A percentile compares a stretch with the other conserved stretches of the same genome.
phyloP scores from a whole-genome alignment of 192 early-diverging fungal genomes.

The Backusella liffmaniae region DNA sequence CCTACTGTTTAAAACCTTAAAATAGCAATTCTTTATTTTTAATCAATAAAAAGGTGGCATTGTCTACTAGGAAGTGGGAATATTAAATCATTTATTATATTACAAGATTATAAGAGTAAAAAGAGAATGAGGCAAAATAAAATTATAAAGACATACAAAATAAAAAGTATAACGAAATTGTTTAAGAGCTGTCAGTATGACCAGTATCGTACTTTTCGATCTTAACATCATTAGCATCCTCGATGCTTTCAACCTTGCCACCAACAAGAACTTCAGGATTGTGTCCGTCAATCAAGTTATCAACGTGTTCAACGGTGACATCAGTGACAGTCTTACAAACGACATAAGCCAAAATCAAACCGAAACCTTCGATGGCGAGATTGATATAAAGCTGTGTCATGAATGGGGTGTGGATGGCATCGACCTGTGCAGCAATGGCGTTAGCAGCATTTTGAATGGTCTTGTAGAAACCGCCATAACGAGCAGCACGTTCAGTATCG shows the following conservation, averaged over 20 bases:
- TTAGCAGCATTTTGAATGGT: conserved; percentile 79
- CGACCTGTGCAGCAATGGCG: conserved; percentile 71
- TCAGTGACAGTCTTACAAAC: conserved; percentile 27
- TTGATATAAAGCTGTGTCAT: conserved; percentile 42
- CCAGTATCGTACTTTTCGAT: conserved; percentile 1
- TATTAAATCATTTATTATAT: conserved; percentile 15
- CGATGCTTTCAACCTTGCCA: conserved; percentile 25
- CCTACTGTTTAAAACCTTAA: conserved; percentile 1
- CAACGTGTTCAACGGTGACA: conserved; percentile 35
- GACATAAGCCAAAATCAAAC: conserved; percentile 31
- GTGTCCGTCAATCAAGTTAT: conserved; percentile 25
- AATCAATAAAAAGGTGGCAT: not conserved
- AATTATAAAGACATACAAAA: conserved; percentile 1
- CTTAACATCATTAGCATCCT: not conserved
- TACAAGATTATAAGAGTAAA: not conserved
- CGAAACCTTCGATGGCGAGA: conserved; percentile 23
- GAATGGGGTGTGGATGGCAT: conserved; percentile 51
- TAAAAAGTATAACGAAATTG: not conserved
- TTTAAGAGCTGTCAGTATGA: not conserved
- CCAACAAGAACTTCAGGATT: conserved; percentile 22
- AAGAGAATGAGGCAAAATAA: not conserved
- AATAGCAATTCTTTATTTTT: not conserved
- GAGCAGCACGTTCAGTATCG: conserved; percentile 67
- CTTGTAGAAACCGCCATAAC: conserved; percentile 89
- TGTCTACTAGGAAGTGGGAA: not conserved